These are phyloP conservation scores for Penicillium sp. DNA, from an alignment of 2,329 filamentous ascomycete genomes.

Conservation along the genomic window DNA sequence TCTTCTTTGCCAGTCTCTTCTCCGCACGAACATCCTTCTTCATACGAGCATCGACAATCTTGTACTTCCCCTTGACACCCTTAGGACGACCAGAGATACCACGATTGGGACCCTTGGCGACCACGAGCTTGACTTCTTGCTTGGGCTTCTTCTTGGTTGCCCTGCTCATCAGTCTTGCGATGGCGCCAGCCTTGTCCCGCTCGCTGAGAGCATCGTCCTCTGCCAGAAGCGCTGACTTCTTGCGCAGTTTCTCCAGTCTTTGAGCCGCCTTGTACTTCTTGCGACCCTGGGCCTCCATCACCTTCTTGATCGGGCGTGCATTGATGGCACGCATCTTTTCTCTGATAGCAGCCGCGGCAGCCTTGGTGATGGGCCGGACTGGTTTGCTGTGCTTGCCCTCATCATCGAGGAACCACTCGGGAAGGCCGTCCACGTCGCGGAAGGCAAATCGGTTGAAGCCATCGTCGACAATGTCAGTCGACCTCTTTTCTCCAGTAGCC, in stretches of 20 bases:
- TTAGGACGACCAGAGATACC: constrained; percentile 82
- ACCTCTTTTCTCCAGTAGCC: constrained; percentile 79
- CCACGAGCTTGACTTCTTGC: constrained; percentile 80
- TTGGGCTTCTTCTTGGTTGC: constrained; percentile 84
- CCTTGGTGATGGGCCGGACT: constrained; percentile 87
- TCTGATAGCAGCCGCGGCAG: constrained; percentile 86
- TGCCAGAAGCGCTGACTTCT: constrained; percentile 88
- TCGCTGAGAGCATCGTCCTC: constrained; percentile 92
- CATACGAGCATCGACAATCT: constrained; percentile 92
- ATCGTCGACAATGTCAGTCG: constrained; percentile 79
- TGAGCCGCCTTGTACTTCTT: constrained; percentile 97
- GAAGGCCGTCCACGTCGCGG: constrained; percentile 85
- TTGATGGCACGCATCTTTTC: constrained; percentile 92
- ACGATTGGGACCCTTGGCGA: constrained; percentile 79
- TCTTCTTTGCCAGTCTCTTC: constrained; percentile 77
- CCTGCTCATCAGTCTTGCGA: constrained; percentile 76
- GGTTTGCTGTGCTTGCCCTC: constrained; percentile 79
- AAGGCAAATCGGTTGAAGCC: constrained; percentile 91
- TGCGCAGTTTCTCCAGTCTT: constrained; percentile 87
- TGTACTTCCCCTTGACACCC: constrained; percentile 94
- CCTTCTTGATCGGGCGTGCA: constrained; percentile 97
- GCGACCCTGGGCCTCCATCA: constrained; percentile 89
- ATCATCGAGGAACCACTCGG: constrained; percentile 97
- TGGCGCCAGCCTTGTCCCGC: constrained; percentile 88
- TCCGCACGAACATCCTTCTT: constrained; percentile 93